phyloP scores from a whole-genome alignment of 1,284 basidiomycete species.

The Malassezia dermatis region DNA sequence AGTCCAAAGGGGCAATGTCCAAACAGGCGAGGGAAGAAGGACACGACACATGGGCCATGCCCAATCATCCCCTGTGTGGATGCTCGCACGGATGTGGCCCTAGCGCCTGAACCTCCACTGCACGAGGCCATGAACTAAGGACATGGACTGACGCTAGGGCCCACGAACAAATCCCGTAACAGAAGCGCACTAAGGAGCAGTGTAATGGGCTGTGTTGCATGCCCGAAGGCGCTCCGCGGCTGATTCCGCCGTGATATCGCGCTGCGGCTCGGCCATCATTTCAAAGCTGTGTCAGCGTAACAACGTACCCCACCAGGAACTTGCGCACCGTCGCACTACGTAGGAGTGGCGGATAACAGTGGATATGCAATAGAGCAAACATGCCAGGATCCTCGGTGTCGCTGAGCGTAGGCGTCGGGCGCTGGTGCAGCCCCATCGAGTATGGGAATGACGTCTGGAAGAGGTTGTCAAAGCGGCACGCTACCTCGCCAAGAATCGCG shows the following conservation, averaged over 20 bases:
- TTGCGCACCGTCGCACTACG: constrained; percentile 73
- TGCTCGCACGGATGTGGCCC: neutral
- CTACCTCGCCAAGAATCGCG: constrained; percentile 51
- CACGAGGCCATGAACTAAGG: neutral
- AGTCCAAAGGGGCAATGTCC: neutral
- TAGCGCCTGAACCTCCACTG: neutral
- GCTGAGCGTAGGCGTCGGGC: constrained; percentile 57
- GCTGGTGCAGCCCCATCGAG: constrained; percentile 70
- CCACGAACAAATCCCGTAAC: no score
- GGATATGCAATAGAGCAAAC: constrained; percentile 70
- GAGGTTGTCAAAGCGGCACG: constrained; percentile 41
- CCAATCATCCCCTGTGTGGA: neutral
- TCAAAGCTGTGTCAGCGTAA: constrained; percentile 58
- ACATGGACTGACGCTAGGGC: no score
- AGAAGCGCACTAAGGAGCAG: neutral
- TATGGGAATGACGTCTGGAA: constrained; percentile 71
- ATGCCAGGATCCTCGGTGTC: constrained; percentile 50
- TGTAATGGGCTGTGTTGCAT: constrained; percentile 28
- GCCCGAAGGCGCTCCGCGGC: constrained; percentile 61
- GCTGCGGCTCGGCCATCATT: constrained; percentile 79
- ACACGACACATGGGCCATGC: neutral
- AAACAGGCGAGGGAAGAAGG: neutral
- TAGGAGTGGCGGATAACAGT: constrained; percentile 78
- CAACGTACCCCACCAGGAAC: constrained; percentile 73
- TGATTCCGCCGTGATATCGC: constrained; percentile 82